Evolutionary conservation across 441 rosid genomes (phyloP).

Genomic region (Populus hybrid): DNA sequence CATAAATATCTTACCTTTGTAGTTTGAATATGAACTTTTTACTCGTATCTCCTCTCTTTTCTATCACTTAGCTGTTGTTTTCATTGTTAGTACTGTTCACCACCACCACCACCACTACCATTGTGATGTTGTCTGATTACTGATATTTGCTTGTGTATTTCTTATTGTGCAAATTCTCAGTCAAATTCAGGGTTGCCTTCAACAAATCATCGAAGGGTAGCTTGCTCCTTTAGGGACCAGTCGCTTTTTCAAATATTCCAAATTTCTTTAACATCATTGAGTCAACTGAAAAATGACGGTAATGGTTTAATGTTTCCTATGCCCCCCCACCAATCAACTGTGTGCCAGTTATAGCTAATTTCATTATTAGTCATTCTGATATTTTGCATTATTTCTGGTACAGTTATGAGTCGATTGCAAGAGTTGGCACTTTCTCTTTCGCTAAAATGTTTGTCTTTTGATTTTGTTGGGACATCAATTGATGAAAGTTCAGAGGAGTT

Average conservation of each 20-base stretch:
- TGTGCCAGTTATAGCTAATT: neutral
- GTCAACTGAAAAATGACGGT: constrained; percentile 95
- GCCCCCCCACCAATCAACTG: neutral
- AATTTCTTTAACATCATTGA: constrained; percentile 83
- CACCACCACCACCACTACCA: neutral
- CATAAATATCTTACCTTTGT: neutral
- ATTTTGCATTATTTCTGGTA: constrained; percentile 19
- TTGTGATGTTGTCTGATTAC: constrained; percentile 5
- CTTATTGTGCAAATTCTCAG: constrained; percentile 41
- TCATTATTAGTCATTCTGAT: constrained; percentile 6
- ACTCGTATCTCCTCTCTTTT: neutral
- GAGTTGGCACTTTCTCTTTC: constrained; percentile 96
- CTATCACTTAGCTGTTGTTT: neutral
- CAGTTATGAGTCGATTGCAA: constrained; percentile 77
- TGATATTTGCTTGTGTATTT: constrained; percentile 25
- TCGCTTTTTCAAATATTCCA: constrained; percentile 91
- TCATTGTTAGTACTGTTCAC: neutral
- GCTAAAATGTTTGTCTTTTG: constrained; percentile 91
- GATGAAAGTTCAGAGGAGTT: constrained; percentile 99
- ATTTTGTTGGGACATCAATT: constrained; percentile 93
- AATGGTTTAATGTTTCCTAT: constrained; percentile 21
- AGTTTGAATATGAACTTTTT: neutral
- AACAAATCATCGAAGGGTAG: constrained; percentile 87
- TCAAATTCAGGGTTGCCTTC: constrained; percentile 80
- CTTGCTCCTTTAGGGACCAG: constrained; percentile 93